Evolutionary conservation across 2,329 filamentous ascomycete genomes (phyloP).

Genomic region (Calonectria naviculata): DNA sequence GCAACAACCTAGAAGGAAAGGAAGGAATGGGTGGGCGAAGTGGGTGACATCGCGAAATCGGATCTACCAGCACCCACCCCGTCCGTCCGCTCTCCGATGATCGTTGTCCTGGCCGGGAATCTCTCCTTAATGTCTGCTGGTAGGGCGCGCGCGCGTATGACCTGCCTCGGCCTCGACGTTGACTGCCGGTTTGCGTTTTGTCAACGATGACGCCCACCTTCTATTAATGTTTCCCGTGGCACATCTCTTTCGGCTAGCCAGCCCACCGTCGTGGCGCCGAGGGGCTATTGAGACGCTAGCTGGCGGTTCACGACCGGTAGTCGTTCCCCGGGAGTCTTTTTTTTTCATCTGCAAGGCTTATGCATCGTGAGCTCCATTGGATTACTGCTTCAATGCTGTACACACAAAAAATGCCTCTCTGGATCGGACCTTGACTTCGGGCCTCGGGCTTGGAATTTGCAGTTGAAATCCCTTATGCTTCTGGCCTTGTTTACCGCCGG

Average conservation of each 20-base stretch:
- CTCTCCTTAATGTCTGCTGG: background rate
- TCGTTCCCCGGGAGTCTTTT: slow-evolving; percentile 3
- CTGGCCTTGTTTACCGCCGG: slow-evolving; percentile 4
- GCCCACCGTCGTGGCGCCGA: slow-evolving; percentile 20
- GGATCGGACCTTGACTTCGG: background rate
- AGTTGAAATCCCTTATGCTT: background rate
- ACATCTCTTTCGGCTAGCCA: slow-evolving; percentile 19
- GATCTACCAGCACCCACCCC: slow-evolving; percentile 34
- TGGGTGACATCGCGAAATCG: slow-evolving; percentile 41
- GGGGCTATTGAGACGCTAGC: slow-evolving; percentile 24
- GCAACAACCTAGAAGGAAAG: slow-evolving; percentile 15
- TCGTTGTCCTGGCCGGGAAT: slow-evolving; percentile 15
- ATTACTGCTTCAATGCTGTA: background rate
- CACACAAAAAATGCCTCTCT: slow-evolving; percentile 6
- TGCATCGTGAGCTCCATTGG: background rate
- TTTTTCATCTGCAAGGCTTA: background rate
- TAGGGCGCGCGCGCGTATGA: background rate
- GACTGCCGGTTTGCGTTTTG: background rate
- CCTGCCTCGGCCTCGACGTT: background rate
- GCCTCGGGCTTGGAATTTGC: background rate
- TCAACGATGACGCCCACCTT: background rate
- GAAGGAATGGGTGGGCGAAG: slow-evolving; percentile 6
- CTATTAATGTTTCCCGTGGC: slow-evolving; percentile 1
- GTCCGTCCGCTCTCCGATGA: slow-evolving; percentile 14
- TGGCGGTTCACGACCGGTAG: slow-evolving; percentile 11